Percentiles rank a stretch among this genome's conserved stretches.
These are phyloP conservation scores for Penstemon barbatus DNA, from an alignment of 257 asterid genomes.

Conservation along the genomic window DNA sequence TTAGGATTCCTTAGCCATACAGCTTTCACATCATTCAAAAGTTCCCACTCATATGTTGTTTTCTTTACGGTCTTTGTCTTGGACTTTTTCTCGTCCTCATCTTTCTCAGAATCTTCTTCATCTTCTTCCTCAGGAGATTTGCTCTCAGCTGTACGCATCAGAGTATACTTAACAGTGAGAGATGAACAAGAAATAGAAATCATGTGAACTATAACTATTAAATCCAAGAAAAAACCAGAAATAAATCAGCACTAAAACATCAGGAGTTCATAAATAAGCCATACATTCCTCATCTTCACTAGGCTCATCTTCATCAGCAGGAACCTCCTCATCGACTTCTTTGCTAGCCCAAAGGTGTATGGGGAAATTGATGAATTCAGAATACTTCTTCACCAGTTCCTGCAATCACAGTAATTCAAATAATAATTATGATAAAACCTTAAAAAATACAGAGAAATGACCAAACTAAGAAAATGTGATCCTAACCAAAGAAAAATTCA, in stretches of 20 bases:
- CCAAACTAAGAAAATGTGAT: background rate
- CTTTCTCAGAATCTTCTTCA: slow-evolving; percentile 70
- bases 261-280: slow-evolving; percentile 21
- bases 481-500: background rate
- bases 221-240: background rate
- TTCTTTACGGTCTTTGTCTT: slow-evolving; percentile 73
- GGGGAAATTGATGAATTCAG: slow-evolving; percentile 82
- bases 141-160: slow-evolving; percentile 60
- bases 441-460: background rate
- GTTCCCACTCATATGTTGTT: slow-evolving; percentile 84
- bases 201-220: background rate
- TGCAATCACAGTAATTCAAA: slow-evolving; percentile 23
- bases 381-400: slow-evolving; percentile 77
- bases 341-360: slow-evolving; percentile 77
- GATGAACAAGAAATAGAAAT: slow-evolving; percentile 10
- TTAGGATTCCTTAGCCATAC: slow-evolving; percentile 86
- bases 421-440: background rate
- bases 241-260: background rate
- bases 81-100: slow-evolving; percentile 69
- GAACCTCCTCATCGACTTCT: slow-evolving; percentile 83
- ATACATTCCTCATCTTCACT: slow-evolving; percentile 70
- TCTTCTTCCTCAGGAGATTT: slow-evolving; percentile 63
- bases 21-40: slow-evolving; percentile 84
- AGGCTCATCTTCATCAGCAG: slow-evolving; percentile 79
- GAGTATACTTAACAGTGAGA: slow-evolving; percentile 20